Base-by-base conservation (phyloP, 768 basidiomycete species). In the Clitopilus hobsonii region DNA sequence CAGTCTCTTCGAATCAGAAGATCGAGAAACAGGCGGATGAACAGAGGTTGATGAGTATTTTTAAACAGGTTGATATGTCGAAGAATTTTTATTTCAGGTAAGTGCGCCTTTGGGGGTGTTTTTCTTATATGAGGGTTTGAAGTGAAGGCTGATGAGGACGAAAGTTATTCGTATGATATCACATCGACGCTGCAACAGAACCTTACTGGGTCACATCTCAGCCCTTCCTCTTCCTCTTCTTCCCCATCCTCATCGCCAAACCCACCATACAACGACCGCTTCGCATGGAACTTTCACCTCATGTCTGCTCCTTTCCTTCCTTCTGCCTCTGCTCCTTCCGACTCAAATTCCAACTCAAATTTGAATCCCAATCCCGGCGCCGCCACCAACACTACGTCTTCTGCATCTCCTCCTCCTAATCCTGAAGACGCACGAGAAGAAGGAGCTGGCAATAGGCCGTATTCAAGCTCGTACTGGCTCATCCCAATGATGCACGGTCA, bases 11-110 rank as follows among this genome's bases (percentile, higher is more conserved):
- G 62, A 89, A 83, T 56, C 91, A 88, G 71, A 94, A 88, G 71
- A 70, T 93, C 18, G 96, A 97, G 45, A 89, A 89, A 60, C 88
- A 88, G 0, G 78, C 89, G 0, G 94, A 97, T 63, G 95, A 98
- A 65, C 89, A 90, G 63, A 84, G 92, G 7, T 77, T 94, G 28
- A 84, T 95, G 74, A 88, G 85, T 56, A 83, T 91, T 7, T 99
- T 98, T 76, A 94, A 94, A 66, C 92, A 95, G 69, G 94, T 98
- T 1, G 96, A 99, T 65, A 84, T 98, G 80, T 88, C 89, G n/a
- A 98, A 98, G 73, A 98, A 98, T 73, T 98, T 98, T 68, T 99
- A 98, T 72, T 98, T 98, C 71, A 94, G 91, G 92, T 92, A 59
- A 29, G 66, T 55, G 25, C 55, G 29, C 52, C 28, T 5, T 27